phyloP scores from a whole-genome alignment of 1,284 basidiomycete species.

The Papiliotrema terrestris region DNA sequence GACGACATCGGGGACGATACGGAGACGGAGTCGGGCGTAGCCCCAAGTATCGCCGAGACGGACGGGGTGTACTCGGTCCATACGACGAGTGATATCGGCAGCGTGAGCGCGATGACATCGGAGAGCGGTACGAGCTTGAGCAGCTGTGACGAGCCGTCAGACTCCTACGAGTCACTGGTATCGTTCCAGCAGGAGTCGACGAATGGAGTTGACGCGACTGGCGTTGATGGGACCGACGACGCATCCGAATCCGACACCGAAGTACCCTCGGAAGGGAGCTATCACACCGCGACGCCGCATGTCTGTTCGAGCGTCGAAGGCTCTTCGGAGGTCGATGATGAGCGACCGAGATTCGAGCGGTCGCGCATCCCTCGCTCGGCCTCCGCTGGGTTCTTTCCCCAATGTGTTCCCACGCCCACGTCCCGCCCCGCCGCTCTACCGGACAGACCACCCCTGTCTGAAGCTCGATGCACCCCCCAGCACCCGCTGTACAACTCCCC shows the following conservation, averaged over 20 bases:
- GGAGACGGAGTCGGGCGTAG: background rate
- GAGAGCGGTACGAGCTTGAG: background rate
- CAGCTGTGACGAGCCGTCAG: background rate
- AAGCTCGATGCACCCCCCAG: too few species aligned
- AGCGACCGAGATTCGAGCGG: background rate
- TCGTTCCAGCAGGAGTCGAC: too few species aligned
- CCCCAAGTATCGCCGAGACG: too few species aligned
- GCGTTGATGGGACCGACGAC: too few species aligned
- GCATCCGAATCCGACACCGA: too few species aligned
- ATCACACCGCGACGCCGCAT: too few species aligned
- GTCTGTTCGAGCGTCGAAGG: too few species aligned
- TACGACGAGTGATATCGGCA: background rate
- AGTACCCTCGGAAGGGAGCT: too few species aligned
- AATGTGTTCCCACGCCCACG: background rate
- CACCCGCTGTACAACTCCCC: background rate
- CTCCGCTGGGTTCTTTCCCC: background rate
- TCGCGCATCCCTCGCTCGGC: background rate
- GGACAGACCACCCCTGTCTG: too few species aligned
- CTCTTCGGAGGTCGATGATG: background rate
- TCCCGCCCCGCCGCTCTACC: too few species aligned
- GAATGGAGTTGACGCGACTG: too few species aligned
- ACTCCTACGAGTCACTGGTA: too few species aligned
- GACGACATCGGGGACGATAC: background rate
- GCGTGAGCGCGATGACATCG: background rate
- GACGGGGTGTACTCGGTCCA: background rate